Conservation (phyloP, 73 alveolate species). For the Paramecium tetraurelia region DNA sequence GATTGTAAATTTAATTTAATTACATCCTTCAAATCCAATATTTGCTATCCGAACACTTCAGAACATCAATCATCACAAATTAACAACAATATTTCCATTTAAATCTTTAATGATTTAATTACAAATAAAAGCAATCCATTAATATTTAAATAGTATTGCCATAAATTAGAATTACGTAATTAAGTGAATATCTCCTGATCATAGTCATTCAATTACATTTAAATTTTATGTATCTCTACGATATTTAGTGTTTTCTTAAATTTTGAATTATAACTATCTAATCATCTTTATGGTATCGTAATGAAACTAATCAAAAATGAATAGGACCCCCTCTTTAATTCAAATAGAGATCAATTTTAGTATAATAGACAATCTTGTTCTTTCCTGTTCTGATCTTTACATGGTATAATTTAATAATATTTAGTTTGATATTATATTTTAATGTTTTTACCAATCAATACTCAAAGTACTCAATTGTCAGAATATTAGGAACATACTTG, state of each 20-base stretch:
- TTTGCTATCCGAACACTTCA: not conserved
- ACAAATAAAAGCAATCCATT: no score
- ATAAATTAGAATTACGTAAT: no score
- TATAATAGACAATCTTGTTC: no score
- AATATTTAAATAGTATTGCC: no score
- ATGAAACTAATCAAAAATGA: not conserved
- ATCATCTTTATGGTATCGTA: not conserved
- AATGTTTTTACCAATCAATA: slow-evolving; percentile 16
- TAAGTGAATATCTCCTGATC: no score
- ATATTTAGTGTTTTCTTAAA: not conserved
- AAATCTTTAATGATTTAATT: not conserved
- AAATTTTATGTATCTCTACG: no score
- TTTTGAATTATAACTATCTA: not conserved
- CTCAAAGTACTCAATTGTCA: not conserved
- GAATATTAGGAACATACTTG: not conserved
- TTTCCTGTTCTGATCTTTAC: not conserved
- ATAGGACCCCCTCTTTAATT: not conserved
- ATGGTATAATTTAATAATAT: not conserved
- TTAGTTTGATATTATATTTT: not conserved
- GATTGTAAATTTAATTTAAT: not conserved
- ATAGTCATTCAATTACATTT: no score
- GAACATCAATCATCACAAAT: not conserved
- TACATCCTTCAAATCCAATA: not conserved
- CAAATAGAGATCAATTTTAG: no score
- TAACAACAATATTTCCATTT: no score